These are phyloP conservation scores for Coemansia sp. DNA, from an alignment of 192 early-diverging fungal genomes.

Conservation along the genomic window DNA sequence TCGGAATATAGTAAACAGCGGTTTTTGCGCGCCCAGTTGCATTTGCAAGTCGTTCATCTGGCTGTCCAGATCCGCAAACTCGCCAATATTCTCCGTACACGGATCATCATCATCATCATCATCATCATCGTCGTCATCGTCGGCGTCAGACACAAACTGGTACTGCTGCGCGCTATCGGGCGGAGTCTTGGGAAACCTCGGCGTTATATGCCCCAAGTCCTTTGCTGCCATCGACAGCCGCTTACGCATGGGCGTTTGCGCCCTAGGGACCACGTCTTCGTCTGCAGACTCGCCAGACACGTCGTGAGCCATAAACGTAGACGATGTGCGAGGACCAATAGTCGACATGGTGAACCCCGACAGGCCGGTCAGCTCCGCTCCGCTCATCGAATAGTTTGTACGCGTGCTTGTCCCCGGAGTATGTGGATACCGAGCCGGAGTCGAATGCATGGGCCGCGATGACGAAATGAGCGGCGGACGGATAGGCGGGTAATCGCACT, in stretches of 20 bases:
- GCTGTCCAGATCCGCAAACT: constrained; percentile 39
- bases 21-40: constrained; percentile 17
- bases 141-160: constrained; percentile 1
- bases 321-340: constrained; percentile 23
- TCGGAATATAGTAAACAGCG: constrained; percentile 12
- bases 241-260: constrained; percentile 45
- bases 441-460: constrained; percentile 8
- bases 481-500: constrained; percentile 11
- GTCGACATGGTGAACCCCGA: constrained; percentile 44
- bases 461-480: background rate
- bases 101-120: constrained; percentile 43
- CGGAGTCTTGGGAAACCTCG: constrained; percentile 27
- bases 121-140: constrained; percentile 27
- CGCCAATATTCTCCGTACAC: constrained; percentile 47
- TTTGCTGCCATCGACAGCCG: constrained; percentile 44
- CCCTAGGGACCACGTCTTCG: background rate
- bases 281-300: constrained; percentile 13
- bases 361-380: constrained; percentile 24
- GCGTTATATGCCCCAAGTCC: constrained; percentile 36
- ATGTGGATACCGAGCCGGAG: constrained; percentile 14
- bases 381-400: constrained; percentile 28
- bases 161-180: background rate
- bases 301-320: constrained; percentile 5
- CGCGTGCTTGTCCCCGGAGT: constrained; percentile 26
- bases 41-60: constrained; percentile 48